Conservation (phyloP, 495 filamentous ascomycete genomes). For the Penicillium cinerascens region DNA sequence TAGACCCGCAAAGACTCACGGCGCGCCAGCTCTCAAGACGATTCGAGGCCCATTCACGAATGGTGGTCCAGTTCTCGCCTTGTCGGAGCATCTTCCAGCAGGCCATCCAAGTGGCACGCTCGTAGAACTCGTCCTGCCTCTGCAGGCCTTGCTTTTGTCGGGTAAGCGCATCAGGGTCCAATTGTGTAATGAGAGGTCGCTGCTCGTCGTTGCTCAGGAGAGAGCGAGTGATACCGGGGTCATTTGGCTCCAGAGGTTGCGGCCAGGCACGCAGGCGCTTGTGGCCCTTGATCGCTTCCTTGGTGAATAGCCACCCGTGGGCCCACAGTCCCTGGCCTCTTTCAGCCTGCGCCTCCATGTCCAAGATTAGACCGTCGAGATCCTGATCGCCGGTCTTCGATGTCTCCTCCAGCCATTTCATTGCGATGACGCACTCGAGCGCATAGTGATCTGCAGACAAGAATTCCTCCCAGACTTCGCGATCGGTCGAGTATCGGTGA, state of each 20-base stretch:
- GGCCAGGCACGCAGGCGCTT: constrained; percentile 71
- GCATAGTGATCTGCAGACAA: constrained; percentile 64
- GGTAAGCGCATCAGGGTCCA: constrained; percentile 86
- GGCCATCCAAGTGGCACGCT: constrained; percentile 81
- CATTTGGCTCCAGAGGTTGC: constrained; percentile 58
- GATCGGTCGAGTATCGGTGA: constrained; percentile 58
- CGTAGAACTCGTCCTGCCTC: constrained; percentile 76
- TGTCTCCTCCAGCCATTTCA: constrained; percentile 79
- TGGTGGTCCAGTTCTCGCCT: constrained; percentile 64
- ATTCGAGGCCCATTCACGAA: constrained; percentile 76
- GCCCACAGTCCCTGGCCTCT: constrained; percentile 65
- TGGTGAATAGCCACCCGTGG: constrained; percentile 89
- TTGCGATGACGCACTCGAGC: constrained; percentile 66
- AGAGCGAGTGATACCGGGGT: constrained; percentile 52
- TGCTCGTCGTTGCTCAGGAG: constrained; percentile 56
- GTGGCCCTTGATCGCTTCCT: constrained; percentile 80
- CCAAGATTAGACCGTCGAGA: constrained; percentile 69
- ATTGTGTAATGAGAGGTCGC: constrained; percentile 72
- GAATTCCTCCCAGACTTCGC: constrained; percentile 62
- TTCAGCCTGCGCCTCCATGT: constrained; percentile 60
- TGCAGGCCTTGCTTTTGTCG: constrained; percentile 73
- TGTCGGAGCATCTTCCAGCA: constrained; percentile 86
- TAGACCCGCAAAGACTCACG: constrained; percentile 45
- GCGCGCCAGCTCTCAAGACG: constrained; percentile 84
- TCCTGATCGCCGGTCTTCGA: constrained; percentile 60